Base-by-base conservation (phyloP, 345 rosid genomes). In the Geranium brycei region DNA sequence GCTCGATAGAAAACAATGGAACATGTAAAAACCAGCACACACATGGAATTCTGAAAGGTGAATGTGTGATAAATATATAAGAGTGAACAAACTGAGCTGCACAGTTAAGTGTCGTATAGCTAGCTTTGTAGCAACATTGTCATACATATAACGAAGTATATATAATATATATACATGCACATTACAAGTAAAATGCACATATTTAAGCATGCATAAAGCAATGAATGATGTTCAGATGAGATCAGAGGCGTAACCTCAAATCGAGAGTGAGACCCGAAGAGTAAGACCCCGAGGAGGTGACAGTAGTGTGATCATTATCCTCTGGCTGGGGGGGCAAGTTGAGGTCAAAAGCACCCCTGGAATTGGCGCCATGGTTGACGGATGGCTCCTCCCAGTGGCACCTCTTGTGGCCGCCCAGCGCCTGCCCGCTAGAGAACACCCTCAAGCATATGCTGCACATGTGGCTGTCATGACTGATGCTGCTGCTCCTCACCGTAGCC, bases 381-480 rank as follows among this genome's bases (percentile, higher is more conserved):
- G 17, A 31, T 14, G 5, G 41, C 41, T 69, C 92, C 66, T 86
- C 88, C 78, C 76, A 91, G 64, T 92, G 98, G 74, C 95, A 89
- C 70, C 96, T 81, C 91, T 80, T 89, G 72, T 89, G 98, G 35
- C 98, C 98, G 5, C 86, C 89, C 5, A 91, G 83, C 10, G 96
- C 98, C 73, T 92, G 91, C 76, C 71, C 71, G 6, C 66, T 68
- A 4, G 66, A 58, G 60, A 68, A 68, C 30, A 18, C 71, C 61
- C 62, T 61, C 61, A 57, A 16, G 66, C 66, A 56, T 31, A 62
- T 55, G 17, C 66, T 60, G 58, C 69, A 64, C 30, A 32, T 61
- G 19, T 57, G 18, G 19, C 0, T 13, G 10, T 13, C 53, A 11
- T 13, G 53, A 11, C 3, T 47, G 13, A 13, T 13, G 15, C 1